Evolutionary conservation across 2,329 filamentous ascomycete species (phyloP).

Genomic region (Arthroderma sp.): DNA sequence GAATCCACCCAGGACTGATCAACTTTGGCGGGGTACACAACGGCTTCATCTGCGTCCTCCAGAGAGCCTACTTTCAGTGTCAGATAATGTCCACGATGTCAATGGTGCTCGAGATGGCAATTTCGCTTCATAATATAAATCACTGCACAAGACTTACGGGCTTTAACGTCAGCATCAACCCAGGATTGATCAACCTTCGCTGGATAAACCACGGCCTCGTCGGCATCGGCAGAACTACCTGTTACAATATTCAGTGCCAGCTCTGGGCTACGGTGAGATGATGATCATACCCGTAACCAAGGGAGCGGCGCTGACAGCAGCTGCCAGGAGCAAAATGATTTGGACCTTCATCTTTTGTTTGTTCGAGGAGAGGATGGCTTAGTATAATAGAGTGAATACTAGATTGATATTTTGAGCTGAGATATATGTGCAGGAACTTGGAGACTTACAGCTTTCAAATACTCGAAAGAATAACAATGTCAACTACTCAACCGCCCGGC

Average conservation of each 20-base stretch:
- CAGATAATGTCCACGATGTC: neutral
- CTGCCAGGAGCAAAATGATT: neutral
- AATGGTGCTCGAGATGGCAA: neutral
- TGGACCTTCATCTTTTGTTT: neutral
- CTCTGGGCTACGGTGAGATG: neutral
- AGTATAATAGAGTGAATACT: neutral
- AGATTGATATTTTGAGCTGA: too few relatives aligned
- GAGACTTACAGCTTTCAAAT: too few relatives aligned
- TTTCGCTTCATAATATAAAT: neutral
- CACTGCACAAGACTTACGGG: neutral
- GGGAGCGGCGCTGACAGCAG: neutral
- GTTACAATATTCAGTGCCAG: neutral
- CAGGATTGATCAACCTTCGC: neutral
- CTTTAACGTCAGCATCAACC: neutral
- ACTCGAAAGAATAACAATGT: too few relatives aligned
- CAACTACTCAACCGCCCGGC: too few relatives aligned
- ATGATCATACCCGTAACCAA: neutral
- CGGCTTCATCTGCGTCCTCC: neutral
- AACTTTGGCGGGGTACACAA: neutral
- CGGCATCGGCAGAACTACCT: neutral
- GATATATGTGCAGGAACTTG: too few relatives aligned
- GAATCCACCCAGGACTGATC: constrained; percentile 1
- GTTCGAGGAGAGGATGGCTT: neutral
- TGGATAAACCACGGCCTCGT: neutral
- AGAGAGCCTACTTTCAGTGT: neutral